Base-by-base conservation (phyloP, 192 early-diverging fungal genomes). In the Thoreauomyces humboldtii region DNA sequence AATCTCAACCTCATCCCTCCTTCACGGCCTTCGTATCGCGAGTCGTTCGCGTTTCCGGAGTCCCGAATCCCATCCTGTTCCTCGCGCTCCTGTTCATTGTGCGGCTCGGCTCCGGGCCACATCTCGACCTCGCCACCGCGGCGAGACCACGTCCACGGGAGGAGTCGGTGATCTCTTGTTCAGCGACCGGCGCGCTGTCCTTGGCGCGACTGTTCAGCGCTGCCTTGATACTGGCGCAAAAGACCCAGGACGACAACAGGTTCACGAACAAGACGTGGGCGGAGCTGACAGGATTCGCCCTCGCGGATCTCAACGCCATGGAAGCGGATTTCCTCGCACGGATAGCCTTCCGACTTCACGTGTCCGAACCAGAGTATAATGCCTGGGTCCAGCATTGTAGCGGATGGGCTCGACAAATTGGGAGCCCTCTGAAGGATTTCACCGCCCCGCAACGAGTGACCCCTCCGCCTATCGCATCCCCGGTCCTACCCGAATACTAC, bases 261-360 rank as follows among this genome's bases (percentile, higher is more conserved):
- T 66, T 64, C 51, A 42, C 60, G 15, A 70, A 70, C 35, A 67
- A 50, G 42, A 66, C 69, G 15, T 70, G 69, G 69, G 35, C 61
- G 7, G 29, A 35, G 29, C 27, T 70, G 24, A 55, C 61, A 17
- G 32, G 35, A 14, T 46, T 70, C 29, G 15, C 43, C 7, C 19
- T 70, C 12, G 22, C 35, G 31, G 61, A 62, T 6, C 25, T 71
- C 21, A 65, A 64, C 44, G 11, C n/a, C 0, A 71, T 71, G 69
- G 69, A 71, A 37, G 11, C 48, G 31, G 63, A 65, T 27, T 61
- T 68, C 22, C 64, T 66, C 17, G n/a, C 36, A 3, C 11, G 28
- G 53, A 14, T 66, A 12, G 53, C 55, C 55, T 66, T 27, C 27
- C 22, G 48, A 22, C 44, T 66, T 7, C 53, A 66, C 17, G 53